Conservation (phyloP, 2,329 filamentous ascomycete species). For the Pestalotiopsis fici region DNA sequence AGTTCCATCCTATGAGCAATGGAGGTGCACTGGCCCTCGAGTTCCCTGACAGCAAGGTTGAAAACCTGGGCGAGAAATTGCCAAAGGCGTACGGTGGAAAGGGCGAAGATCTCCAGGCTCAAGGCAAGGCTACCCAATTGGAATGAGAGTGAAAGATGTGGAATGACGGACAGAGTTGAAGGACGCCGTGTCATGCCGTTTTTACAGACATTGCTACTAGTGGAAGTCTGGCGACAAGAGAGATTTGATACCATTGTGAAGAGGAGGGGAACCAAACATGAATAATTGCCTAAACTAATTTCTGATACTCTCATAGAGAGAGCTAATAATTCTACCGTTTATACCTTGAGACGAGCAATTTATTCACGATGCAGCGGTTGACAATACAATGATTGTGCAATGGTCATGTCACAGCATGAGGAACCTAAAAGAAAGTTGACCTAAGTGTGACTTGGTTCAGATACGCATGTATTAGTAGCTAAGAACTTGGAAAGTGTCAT, state of each 20-base stretch:
- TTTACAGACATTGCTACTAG: neutral
- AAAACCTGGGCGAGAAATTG: conserved; percentile 61
- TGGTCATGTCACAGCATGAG: neutral
- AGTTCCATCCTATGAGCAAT: conserved; percentile 73
- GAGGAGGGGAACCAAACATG: no score
- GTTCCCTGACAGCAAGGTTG: conserved; percentile 52
- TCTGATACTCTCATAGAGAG: no score
- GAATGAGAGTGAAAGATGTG: conserved; percentile 2
- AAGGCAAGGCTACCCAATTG: conserved; percentile 25
- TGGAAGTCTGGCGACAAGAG: neutral
- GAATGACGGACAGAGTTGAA: neutral
- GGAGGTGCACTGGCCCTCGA: conserved; percentile 68
- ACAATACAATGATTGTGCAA: neutral
- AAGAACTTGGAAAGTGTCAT: neutral
- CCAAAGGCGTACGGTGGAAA: conserved; percentile 81
- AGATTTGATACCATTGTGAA: no score
- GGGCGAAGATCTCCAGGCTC: conserved; percentile 43
- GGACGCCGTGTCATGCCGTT: neutral
- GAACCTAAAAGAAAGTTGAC: no score
- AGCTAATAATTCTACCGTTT: no score
- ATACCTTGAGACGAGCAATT: no score
- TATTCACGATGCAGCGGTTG: no score
- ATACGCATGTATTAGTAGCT: neutral
- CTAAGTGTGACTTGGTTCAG: neutral
- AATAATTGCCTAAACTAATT: no score